Evolutionary conservation across 2,329 filamentous ascomycete species (phyloP), one percentile per base, ranked within the genome.

Genomic region (Nemania bipapillata): DNA sequence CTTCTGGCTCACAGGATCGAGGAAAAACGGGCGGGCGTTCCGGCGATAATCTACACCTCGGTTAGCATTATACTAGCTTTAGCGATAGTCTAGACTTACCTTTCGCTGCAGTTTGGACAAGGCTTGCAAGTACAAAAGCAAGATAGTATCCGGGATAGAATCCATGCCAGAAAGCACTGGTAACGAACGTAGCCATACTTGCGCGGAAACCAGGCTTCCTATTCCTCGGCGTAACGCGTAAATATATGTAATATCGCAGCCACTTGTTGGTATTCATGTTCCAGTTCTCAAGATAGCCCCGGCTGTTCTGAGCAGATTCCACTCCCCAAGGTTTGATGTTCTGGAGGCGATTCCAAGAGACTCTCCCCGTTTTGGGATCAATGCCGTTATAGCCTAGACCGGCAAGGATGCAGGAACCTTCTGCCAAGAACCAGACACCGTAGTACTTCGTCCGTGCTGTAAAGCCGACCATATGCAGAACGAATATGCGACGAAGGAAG

Each of bases 251-350:
- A 80, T 98, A 97, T 54, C 94, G 89, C 69, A 99, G 84, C 96
- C 96, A 99, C 76, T 93, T 89, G 80, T 97, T 99, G 12, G 96
- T 99, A 81, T 98, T 98, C 83, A 97, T 97, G 80, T 99, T 99
- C 96, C 96, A 99, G 76, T 89, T 92, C 56, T 91, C 95, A 2
- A 99, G 86, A 76, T 96, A 98, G 1, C 89, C 94, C 62, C 95
- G 90, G n/a, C 92, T 92, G 79, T 98, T 99, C 81, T 97, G 94
- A 0, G 95, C 96, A 0, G 89, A 86, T 82, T 99, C 96, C 30
- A 99, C 92, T 2, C 88, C 89, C 86, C 90, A 91, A 0, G 96
- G 92, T 73, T 92, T 90, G 73, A 99, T 93, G 77, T 99, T 99
- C 74, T 93, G 91, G 20, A 98, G 84, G 30, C 95, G 90, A 77